phyloP scores from a whole-genome alignment of 1,284 basidiomycete genomes.

The Melampsora larici-populina region DNA sequence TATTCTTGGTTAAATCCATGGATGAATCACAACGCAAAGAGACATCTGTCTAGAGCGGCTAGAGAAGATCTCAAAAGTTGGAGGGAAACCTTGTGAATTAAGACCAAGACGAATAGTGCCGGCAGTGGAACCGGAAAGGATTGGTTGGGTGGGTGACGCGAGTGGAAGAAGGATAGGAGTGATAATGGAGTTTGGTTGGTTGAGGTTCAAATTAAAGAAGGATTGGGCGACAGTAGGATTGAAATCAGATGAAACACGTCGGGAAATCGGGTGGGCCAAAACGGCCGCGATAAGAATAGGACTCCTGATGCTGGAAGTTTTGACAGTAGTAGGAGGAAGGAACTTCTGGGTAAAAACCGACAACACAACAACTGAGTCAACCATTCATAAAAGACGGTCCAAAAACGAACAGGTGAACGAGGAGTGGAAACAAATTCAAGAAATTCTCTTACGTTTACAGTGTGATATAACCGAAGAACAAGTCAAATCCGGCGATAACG shows the following conservation, averaged over 20 bases:
- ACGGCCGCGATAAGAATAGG: not conserved
- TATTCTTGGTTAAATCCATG: not conserved
- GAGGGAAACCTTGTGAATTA: not conserved
- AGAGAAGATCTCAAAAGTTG: not conserved
- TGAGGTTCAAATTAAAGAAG: not conserved
- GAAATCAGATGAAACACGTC: no score
- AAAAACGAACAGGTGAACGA: no score
- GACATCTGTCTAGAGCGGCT: not conserved
- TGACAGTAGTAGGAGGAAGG: not conserved
- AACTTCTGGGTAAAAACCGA: no score
- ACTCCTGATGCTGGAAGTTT: not conserved
- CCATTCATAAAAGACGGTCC: no score
- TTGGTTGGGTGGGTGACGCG: no score
- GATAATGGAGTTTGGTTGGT: not conserved
- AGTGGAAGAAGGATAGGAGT: not conserved
- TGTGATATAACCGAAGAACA: no score
- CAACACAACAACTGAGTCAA: no score
- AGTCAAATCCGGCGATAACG: not conserved
- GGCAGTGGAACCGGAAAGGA: not conserved
- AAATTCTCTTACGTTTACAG: no score
- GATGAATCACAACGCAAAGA: not conserved
- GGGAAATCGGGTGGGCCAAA: not conserved
- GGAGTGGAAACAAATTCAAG: no score
- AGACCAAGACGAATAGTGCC: not conserved
- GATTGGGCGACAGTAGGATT: no score